Base-by-base conservation (phyloP, 192 early-diverging fungal genomes). In the Kickxella alabastrina region DNA sequence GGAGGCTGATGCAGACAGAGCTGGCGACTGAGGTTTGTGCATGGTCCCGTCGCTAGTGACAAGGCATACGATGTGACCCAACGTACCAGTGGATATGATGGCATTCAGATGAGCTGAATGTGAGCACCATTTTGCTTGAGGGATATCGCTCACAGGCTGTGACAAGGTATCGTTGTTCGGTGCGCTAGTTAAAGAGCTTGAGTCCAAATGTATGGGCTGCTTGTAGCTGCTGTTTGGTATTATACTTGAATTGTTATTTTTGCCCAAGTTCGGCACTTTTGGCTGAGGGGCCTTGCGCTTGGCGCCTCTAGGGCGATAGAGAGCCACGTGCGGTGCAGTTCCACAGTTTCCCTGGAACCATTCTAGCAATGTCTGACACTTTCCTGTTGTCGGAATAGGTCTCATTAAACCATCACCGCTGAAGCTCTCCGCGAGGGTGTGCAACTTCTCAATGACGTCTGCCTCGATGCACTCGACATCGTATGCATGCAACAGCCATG, bases 381-480 rank as follows among this genome's bases (percentile, higher is more conserved):
- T 38, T 15, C n/a, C n/a, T 4, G 36, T 38, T 38, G 7, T 18
- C n/a, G 4, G 36, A 3, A 17, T 14, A 5, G 13, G n/a, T n/a
- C n/a, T n/a, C n/a, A n/a, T n/a, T n/a, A n/a, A n/a, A n/a, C n/a
- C n/a, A n/a, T n/a, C n/a, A n/a, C n/a, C n/a, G n/a, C n/a, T n/a
- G n/a, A n/a, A n/a, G n/a, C n/a, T n/a, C n/a, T n/a, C n/a, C n/a
- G n/a, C n/a, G n/a, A n/a, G n/a, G n/a, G n/a, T 12, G 15, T 14
- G 28, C 4, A 43, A 14, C 21, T 26, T 31, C 6, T 62, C 60
- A 7, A 38, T 32, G n/a, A 63, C 29, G 13, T 44, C 40, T 1
- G 35, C 32, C 19, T 45, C 54, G 38, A 70, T 54, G 10, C 46
- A 41, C 13, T 63, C 55, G 2, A 17, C 51, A 3, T 54, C 49